These are phyloP conservation scores for Glutinoglossum americanum DNA, from an alignment of 495 filamentous ascomycete genomes.

Conservation along the genomic window DNA sequence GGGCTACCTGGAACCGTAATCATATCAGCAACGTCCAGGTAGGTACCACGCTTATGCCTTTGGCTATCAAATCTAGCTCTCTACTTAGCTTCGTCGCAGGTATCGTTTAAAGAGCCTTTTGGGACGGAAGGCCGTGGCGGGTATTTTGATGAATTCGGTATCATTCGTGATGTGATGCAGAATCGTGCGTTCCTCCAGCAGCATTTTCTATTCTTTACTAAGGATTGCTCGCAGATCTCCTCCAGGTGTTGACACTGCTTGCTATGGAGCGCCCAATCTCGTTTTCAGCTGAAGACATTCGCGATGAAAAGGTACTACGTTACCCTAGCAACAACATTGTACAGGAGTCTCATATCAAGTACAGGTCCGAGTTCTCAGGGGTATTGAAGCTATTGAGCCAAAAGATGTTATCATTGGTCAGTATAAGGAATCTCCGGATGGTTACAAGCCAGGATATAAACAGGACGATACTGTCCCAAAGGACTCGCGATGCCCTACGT, in stretches of 20 bases:
- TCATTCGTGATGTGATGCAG: conserved; percentile 79
- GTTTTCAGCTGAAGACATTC: conserved; percentile 94
- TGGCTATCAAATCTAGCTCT: neutral
- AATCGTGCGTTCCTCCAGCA: conserved; percentile 22
- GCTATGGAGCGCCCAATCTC: conserved; percentile 98
- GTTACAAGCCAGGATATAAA: conserved; percentile 93
- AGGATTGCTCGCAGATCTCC: conserved; percentile 33
- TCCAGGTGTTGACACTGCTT: conserved; percentile 87
- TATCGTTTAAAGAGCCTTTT: conserved; percentile 99
- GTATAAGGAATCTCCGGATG: conserved; percentile 90
- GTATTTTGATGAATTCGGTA: conserved; percentile 99
- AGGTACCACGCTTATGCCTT: neutral
- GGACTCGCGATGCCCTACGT: conserved; percentile 91
- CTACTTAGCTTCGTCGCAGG: conserved; percentile 24
- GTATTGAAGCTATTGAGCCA: conserved; percentile 86
- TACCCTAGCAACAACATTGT: neutral
- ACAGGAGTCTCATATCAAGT: neutral
- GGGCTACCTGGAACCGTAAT: conserved; percentile 96
- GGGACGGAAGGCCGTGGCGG: conserved; percentile 98
- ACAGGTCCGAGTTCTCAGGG: conserved; percentile 62
- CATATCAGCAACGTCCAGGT: conserved; percentile 95
- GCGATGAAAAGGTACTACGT: conserved; percentile 72
- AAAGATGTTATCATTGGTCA: conserved; percentile 99
- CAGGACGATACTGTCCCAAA: conserved; percentile 98
- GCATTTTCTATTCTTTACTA: neutral